These are phyloP conservation scores for Pythium dissimile DNA, from an alignment of 352 stramenopile genomes.

Conservation along the genomic window DNA sequence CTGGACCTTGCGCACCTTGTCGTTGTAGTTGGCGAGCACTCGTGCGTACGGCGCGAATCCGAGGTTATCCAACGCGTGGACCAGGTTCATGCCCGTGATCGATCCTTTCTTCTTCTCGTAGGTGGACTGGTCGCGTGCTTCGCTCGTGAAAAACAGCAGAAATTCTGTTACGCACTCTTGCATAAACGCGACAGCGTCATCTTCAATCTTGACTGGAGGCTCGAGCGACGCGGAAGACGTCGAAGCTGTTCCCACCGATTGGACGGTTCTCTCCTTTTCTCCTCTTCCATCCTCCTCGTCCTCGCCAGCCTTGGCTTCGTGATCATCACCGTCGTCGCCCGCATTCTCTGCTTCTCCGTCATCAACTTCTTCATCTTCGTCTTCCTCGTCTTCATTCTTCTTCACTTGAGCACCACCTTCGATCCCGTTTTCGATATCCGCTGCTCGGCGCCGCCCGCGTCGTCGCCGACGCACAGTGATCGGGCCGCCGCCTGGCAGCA, in stretches of 20 bases:
- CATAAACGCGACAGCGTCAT: slow-evolving; percentile 75
- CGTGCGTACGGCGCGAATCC: slow-evolving; percentile 65
- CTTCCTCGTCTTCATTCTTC: slow-evolving; percentile 18
- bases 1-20: slow-evolving; percentile 63
- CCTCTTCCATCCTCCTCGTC: slow-evolving; percentile 16
- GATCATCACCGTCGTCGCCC: slow-evolving; percentile 1
- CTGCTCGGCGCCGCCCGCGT: neutral
- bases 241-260: neutral
- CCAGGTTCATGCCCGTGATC: slow-evolving; percentile 56
- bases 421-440: neutral
- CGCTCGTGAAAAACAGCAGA: slow-evolving; percentile 76
- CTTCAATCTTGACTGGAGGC: slow-evolving; percentile 61
- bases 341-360: slow-evolving; percentile 7
- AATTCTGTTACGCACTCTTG: slow-evolving; percentile 87
- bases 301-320: slow-evolving; percentile 14
- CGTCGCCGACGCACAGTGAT: neutral
- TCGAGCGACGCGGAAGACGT: neutral
- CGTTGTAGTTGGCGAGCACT: slow-evolving; percentile 58
- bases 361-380: slow-evolving; percentile 9
- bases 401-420: slow-evolving; percentile 2
- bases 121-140: slow-evolving; percentile 61
- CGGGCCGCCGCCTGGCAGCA: slow-evolving; percentile 25
- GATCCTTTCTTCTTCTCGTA: slow-evolving; percentile 66
- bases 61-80: slow-evolving; percentile 66
- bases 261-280: neutral